Percentiles rank a stretch among this genome's conserved stretches.
Evolutionary conservation across 2,329 filamentous ascomycete species (phyloP).

Genomic region (Colletotrichum lupini): DNA sequence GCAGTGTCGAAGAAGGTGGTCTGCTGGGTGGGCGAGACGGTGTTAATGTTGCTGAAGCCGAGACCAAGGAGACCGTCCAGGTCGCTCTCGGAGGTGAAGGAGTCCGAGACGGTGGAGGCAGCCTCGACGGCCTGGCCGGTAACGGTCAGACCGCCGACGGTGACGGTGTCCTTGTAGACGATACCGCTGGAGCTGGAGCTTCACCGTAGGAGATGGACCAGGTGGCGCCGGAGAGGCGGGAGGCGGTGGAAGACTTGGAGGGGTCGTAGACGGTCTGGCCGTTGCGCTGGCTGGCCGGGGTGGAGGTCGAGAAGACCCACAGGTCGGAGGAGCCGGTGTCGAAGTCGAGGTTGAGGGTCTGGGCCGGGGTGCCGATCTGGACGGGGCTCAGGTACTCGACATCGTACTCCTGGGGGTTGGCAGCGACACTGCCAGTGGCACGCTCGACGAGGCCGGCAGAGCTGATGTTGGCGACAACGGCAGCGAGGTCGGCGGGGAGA

Average conservation of each 20-base stretch:
- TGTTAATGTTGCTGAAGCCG: constrained; percentile 63
- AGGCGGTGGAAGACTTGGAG: constrained; percentile 42
- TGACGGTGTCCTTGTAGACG: constrained; percentile 46
- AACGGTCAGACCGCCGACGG: constrained; percentile 43
- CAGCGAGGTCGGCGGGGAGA: constrained; percentile 42
- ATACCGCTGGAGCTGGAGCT: constrained; percentile 44
- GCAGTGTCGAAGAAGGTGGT: constrained; percentile 41
- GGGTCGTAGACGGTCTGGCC: constrained; percentile 46
- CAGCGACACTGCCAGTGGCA: constrained; percentile 43
- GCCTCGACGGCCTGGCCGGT: constrained; percentile 45
- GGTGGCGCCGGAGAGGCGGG: constrained; percentile 39
- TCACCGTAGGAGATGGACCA: constrained; percentile 49
- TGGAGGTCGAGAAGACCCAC: constrained; percentile 49
- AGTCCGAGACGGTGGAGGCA: constrained; percentile 40
- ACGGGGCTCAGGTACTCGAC: constrained; percentile 52
- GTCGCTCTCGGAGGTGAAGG: constrained; percentile 40
- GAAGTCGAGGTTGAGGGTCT: constrained; percentile 56
- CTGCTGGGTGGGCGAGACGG: constrained; percentile 45
- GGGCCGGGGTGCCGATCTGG: constrained; percentile 54
- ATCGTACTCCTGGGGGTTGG: constrained; percentile 45
- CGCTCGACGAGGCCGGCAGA: constrained; percentile 38
- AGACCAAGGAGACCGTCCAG: constrained; percentile 75
- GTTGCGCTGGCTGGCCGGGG: constrained; percentile 37
- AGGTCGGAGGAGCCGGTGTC: constrained; percentile 58
- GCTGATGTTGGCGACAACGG: constrained; percentile 39